Evolutionary conservation across 495 filamentous ascomycete genomes (phyloP).

Genomic region (Neurospora cerealis): DNA sequence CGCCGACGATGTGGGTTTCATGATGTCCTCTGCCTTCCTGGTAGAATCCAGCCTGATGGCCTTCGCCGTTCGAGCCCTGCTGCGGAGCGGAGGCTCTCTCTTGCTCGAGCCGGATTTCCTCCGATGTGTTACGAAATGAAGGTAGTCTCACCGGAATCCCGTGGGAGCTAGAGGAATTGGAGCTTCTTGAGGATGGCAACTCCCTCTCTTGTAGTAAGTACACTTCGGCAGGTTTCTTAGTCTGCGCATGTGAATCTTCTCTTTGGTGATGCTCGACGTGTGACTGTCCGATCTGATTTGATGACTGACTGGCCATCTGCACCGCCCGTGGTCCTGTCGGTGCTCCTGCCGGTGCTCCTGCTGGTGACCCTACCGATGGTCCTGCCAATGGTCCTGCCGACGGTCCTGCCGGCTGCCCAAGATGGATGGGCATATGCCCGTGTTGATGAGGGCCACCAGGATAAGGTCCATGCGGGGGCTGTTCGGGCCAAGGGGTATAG

Average conservation of each 20-base stretch:
- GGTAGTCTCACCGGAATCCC: neutral
- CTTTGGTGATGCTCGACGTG: neutral
- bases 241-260: neutral
- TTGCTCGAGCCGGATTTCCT: conserved; percentile 1
- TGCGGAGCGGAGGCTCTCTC: neutral
- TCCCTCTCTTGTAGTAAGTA: neutral
- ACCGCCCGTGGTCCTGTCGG: neutral
- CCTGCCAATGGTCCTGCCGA: neutral
- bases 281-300: neutral
- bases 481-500: neutral
- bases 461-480: neutral
- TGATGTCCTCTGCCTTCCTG: neutral
- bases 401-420: neutral
- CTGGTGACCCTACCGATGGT: neutral
- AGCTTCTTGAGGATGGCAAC: neutral
- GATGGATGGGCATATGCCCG: neutral
- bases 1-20: neutral
- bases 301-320: neutral
- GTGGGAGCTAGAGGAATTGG: neutral
- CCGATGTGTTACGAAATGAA: neutral
- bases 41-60: neutral
- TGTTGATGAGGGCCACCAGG: neutral
- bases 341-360: neutral
- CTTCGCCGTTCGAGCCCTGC: neutral
- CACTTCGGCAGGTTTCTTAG: neutral